A percentile compares a stretch with the other conserved stretches of the same genome.
phyloP scores from a whole-genome alignment of 345 rosid genomes.

The Eucalyptus erythrocorys region DNA sequence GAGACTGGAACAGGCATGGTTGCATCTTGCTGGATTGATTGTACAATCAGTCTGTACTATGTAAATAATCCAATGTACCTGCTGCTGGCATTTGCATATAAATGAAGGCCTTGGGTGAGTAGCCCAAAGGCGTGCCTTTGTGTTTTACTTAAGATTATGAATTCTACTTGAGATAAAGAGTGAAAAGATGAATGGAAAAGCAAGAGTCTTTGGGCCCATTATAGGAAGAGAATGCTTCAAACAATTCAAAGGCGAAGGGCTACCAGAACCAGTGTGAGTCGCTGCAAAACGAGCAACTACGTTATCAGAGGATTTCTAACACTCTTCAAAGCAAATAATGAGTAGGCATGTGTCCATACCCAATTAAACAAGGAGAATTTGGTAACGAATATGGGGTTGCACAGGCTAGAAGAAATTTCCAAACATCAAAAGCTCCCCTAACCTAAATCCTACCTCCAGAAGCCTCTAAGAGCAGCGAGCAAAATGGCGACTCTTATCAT shows the following conservation, averaged over 20 bases:
- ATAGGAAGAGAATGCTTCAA: background rate
- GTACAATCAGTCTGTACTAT: accelerated
- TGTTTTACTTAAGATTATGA: background rate
- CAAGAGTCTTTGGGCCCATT: background rate
- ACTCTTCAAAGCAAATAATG: accelerated
- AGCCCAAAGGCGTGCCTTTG: constrained; percentile 10
- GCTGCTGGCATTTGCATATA: background rate
- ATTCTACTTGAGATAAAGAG: background rate
- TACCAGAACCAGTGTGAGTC: constrained; percentile 51
- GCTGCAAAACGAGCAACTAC: constrained; percentile 70
- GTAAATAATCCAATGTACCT: background rate
- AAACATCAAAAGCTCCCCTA: background rate
- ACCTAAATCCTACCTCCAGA: constrained; percentile 76
- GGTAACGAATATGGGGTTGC: background rate
- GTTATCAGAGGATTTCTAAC: constrained; percentile 30
- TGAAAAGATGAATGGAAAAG: background rate
- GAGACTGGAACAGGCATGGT: background rate
- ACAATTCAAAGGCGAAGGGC: background rate
- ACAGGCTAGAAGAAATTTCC: background rate
- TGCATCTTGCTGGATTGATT: background rate
- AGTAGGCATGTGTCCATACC: constrained; percentile 59
- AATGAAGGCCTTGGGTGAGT: background rate
- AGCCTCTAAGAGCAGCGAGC: constrained; percentile 76
- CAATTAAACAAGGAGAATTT: background rate
- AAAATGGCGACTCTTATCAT: constrained; percentile 88